These are phyloP conservation scores for Drosera spatulata DNA, from an alignment of 179 eudicot genomes.

Conservation along the genomic window DNA sequence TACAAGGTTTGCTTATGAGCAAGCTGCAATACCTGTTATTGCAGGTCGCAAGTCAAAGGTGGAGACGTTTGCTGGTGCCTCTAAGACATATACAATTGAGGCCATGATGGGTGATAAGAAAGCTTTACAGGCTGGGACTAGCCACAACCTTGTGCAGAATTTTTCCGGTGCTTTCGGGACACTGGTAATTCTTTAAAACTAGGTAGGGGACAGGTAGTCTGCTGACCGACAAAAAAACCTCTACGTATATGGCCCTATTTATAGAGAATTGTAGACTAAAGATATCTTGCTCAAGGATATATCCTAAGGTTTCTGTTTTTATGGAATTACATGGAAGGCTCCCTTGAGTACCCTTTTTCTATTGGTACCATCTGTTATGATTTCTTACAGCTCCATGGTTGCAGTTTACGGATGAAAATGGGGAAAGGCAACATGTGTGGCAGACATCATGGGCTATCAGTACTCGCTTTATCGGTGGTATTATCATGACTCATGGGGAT, in stretches of 20 bases:
- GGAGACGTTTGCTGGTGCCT: conserved; percentile 98
- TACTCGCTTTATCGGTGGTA: conserved; percentile 83
- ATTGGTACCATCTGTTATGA: neutral
- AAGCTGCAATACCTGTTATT: conserved; percentile 98
- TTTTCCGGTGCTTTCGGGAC: conserved; percentile 96
- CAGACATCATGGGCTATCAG: conserved; percentile 99
- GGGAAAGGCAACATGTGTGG: conserved; percentile 90
- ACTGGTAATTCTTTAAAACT: conserved; percentile 31
- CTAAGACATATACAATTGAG: conserved; percentile 88
- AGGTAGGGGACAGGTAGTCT: no score
- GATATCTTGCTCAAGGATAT: no score
- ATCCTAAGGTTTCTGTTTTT: no score
- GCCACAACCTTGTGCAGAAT: conserved; percentile 98
- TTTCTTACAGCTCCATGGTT: conserved; percentile 1
- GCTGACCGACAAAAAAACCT: no score
- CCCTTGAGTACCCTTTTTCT: neutral
- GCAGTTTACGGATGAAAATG: conserved; percentile 93
- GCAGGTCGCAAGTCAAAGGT: conserved; percentile 87
- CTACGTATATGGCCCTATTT: no score
- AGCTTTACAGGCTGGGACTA: conserved; percentile 98
- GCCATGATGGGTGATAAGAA: conserved; percentile 99
- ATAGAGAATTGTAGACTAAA: no score
- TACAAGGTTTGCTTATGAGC: conserved; percentile 84
- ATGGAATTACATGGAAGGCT: neutral
- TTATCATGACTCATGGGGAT: conserved; percentile 95